Evolutionary conservation across 176 grass and related monocot species (phyloP), one percentile per base, ranked within the genome.

Genomic region (Lolium perenne): DNA sequence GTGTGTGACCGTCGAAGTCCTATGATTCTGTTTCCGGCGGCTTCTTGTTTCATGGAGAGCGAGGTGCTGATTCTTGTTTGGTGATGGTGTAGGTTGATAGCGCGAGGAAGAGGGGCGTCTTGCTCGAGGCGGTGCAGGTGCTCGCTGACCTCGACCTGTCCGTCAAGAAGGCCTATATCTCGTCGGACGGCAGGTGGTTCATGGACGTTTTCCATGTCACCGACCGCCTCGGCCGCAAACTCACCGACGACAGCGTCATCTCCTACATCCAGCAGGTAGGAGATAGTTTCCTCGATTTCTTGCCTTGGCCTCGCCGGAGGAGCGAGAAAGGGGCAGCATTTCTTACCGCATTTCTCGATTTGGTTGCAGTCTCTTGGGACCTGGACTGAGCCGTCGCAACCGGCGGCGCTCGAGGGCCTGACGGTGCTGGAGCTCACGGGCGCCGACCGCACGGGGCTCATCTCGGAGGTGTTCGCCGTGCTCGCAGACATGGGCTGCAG

Each of bases 231-330:
- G 32, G 32, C 32, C 32, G 32, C 60, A 99, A 99, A 84, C 94
- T 99, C 90, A 85, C 92, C 82, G 97, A 94, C 82, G 94, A 90
- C 51, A 96, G 90, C 76, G 94, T 99, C 82, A 85, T 96, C 83
- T 22, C 84, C 64, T 99, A 93, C 90, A 94, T 99, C 84, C 47
- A 94, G 50, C 92, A 94, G 92, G 94, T 97, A 59, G 3, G 47
- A 13, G 38, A 68, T 13, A 45, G 15, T 16, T 7, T 23, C 11
- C 17, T 8, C 80, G 6, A 16, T 40, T 76, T 43, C 11, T 71
- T 12, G 8, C 0, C 9, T 38, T 48, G 64, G 41, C 14, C 56
- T 76, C 68, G 29, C 47, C 46, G 66, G 78, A 63, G 55, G 2
- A 15, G 50, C 0, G 2, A 10, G 12, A 53, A 87, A 75, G 72